These are phyloP conservation scores for Magnaporthiopsis incrustans DNA, from an alignment of 2,329 filamentous ascomycete genomes.

Conservation along the genomic window DNA sequence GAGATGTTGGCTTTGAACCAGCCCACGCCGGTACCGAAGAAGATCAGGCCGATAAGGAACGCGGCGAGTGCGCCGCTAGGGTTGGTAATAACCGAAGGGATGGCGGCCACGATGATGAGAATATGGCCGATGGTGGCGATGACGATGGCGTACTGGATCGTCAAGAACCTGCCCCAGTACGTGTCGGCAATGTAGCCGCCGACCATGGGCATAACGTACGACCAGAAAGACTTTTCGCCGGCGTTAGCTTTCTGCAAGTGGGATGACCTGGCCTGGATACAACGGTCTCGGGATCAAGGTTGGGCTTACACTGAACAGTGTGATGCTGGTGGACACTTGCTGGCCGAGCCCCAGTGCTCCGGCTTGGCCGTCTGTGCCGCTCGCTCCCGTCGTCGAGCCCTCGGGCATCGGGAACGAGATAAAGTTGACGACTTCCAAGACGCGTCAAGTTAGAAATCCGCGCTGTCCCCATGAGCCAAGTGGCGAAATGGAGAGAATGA, in stretches of 20 bases:
- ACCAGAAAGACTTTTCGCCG: conserved; percentile 44
- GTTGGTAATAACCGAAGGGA: conserved; percentile 54
- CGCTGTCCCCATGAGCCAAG: background rate
- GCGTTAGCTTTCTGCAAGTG: background rate
- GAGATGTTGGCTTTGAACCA: conserved; percentile 79
- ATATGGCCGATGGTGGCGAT: conserved; percentile 59
- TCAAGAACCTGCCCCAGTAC: conserved; percentile 64
- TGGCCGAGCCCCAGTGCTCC: conserved; percentile 54
- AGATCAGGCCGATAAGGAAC: conserved; percentile 56
- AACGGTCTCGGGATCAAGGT: conserved; percentile 25
- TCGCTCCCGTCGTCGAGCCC: conserved; percentile 46
- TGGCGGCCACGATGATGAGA: conserved; percentile 56
- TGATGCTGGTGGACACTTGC: conserved; percentile 41
- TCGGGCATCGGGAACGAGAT: conserved; percentile 47
- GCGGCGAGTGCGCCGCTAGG: conserved; percentile 51
- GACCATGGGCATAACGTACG: conserved; percentile 18
- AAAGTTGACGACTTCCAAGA: conserved; percentile 36
- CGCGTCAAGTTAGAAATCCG: background rate
- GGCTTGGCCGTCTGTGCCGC: conserved; percentile 24
- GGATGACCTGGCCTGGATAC: background rate
- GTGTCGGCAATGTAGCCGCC: conserved; percentile 55
- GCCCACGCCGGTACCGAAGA: conserved; percentile 57
- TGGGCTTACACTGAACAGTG: conserved; percentile 32
- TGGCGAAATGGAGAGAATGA: too few relatives aligned
- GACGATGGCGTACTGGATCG: conserved; percentile 59